These are phyloP conservation scores for Colletotrichum coccodes DNA, from an alignment of 2,329 filamentous ascomycete species.

Conservation along the genomic window DNA sequence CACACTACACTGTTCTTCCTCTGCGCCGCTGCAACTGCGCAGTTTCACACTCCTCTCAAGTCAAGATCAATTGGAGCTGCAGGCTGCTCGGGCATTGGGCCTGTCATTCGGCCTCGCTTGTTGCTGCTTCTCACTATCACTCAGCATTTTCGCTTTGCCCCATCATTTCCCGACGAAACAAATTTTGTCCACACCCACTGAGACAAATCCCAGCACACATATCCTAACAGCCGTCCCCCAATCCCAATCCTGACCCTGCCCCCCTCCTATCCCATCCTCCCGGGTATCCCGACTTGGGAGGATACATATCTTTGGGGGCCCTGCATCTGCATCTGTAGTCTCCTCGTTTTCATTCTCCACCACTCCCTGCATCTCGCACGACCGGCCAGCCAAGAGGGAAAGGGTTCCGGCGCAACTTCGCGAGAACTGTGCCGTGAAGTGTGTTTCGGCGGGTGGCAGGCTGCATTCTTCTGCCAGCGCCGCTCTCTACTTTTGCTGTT, in stretches of 20 bases:
- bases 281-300: conserved; percentile 26
- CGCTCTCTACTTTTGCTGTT: conserved; percentile 8
- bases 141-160: conserved; percentile 9
- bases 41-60: background rate
- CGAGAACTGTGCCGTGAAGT: conserved; percentile 9
- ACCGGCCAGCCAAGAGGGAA: conserved; percentile 19
- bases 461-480: conserved; percentile 26
- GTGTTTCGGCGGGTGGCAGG: conserved; percentile 26
- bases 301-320: conserved; percentile 9
- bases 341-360: background rate
- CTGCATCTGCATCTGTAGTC: conserved; percentile 8
- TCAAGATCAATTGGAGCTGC: background rate
- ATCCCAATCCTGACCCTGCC: conserved; percentile 14
- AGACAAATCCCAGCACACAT: conserved; percentile 9
- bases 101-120: background rate
- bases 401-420: conserved; percentile 3
- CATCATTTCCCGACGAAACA: background rate
- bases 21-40: background rate
- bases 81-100: background rate
- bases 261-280: conserved; percentile 23
- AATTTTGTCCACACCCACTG: background rate
- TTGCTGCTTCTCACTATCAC: background rate
- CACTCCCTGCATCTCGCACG: conserved; percentile 17
- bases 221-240: conserved; percentile 16
- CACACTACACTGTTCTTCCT: background rate